A percentile compares a stretch with the other conserved stretches of the same genome.
Conservation (phyloP, 768 basidiomycete genomes). For the Fibroporia radiculosa region DNA sequence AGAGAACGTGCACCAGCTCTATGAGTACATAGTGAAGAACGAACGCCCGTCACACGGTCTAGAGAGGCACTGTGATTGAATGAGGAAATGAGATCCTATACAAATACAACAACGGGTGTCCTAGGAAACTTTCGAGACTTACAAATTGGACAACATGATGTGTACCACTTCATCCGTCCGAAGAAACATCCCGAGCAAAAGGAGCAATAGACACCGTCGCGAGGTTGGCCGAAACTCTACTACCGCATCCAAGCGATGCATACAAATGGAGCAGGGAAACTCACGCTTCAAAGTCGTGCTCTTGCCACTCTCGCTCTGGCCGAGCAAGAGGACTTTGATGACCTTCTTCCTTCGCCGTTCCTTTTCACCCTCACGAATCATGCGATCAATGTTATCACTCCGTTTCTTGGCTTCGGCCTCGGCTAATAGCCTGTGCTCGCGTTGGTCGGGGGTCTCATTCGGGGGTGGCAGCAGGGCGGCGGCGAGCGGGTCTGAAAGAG, state of each 20-base stretch:
- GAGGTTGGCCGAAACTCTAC: no score
- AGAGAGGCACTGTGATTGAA: not conserved
- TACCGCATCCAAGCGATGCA: no score
- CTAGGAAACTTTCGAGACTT: not conserved
- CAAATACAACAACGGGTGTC: not conserved
- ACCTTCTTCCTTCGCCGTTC: conserved; percentile 51
- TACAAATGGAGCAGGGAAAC: conserved; percentile 23
- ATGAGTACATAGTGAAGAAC: no score
- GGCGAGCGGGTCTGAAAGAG: conserved; percentile 63
- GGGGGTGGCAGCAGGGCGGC: conserved; percentile 61
- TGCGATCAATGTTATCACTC: conserved; percentile 74
- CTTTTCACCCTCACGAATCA: conserved; percentile 62
- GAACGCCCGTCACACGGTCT: no score
- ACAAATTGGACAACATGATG: not conserved
- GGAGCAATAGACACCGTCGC: no score
- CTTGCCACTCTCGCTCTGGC: conserved; percentile 87
- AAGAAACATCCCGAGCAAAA: not conserved
- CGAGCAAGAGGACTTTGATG: conserved; percentile 72
- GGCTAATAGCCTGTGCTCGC: conserved; percentile 53
- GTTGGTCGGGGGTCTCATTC: conserved; percentile 62
- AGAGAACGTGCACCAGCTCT: no score
- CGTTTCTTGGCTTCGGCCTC: conserved; percentile 68
- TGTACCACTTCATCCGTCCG: not conserved
- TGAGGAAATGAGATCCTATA: not conserved
- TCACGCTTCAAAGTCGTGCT: conserved; percentile 84